Base-by-base conservation (phyloP, 2,329 filamentous ascomycete genomes). In the Cercospora sojina region DNA sequence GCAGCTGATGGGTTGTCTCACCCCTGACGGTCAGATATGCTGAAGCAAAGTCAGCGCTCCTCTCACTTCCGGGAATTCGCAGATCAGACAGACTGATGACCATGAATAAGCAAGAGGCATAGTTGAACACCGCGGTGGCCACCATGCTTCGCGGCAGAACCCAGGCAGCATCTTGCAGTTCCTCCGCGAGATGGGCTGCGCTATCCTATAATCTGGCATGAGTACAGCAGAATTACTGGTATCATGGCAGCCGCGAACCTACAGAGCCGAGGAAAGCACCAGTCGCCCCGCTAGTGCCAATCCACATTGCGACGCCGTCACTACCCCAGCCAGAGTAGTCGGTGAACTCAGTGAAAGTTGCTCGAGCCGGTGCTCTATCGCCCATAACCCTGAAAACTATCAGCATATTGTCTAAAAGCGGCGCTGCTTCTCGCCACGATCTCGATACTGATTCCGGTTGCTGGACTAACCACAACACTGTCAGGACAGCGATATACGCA, bases 401-500 rank as follows among this genome's bases (percentile, higher is more conserved):
- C 47, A 51, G 47, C 47, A 27, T 51, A 9, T n/a, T 7, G 13
- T 27, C 20, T 51, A 16, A 2, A 6, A 51, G 47, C 3, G 47
- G 23, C 47, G 23, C 23, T 3, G 13, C 25, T 2, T 47, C 41
- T 47, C n/a, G 41, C 47, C 47, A 27, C n/a, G 47, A 51, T 16
- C 47, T 25, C 16, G 20, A n/a, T 13, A 8, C 13, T 25, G 23
- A 25, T 27, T 3, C 23, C 12, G 5, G 13, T 27, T 23, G 47
- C 23, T 51, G 23, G 20, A 27, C 47, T 51, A 6, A 51, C 70
- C 68, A 71, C 5, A 76, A 67, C 5, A 72, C 71, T n/a, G 75
- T 72, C 16, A 77, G n/a, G 25, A 76, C 72, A 6, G 73, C 68
- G 29, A 76, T 64, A 61, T 76, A 78, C 9, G 72, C 76, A 20